Percentiles rank a stretch among this genome's conserved stretches.
phyloP scores from a whole-genome alignment of 2,329 filamentous ascomycete species.

The Monilinia laxa region DNA sequence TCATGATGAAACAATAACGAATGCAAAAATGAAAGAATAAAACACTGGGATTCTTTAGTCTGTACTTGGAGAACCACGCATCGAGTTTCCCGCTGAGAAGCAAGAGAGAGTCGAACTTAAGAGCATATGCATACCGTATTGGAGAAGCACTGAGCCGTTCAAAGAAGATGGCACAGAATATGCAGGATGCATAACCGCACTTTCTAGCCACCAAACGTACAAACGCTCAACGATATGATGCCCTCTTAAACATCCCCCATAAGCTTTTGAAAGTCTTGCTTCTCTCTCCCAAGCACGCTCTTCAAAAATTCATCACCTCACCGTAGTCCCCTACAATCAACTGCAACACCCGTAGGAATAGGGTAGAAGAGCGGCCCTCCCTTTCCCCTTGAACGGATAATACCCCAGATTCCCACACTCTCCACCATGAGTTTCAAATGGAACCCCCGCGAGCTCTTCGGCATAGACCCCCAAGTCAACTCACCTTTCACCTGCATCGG shows the following conservation, averaged over 20 bases:
- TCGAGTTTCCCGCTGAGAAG: too few relatives aligned
- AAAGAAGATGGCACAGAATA: background rate
- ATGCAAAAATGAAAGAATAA: too few relatives aligned
- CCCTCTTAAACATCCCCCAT: rapidly evolving
- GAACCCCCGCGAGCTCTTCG: background rate
- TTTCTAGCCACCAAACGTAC: background rate
- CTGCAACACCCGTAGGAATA: too few relatives aligned
- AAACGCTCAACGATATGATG: background rate
- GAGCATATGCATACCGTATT: background rate
- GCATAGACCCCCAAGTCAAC: background rate
- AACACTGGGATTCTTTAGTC: too few relatives aligned
- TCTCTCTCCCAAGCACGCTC: background rate
- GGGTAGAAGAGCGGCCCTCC: too few relatives aligned
- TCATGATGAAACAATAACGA: too few relatives aligned
- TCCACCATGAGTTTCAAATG: background rate
- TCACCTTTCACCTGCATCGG: background rate
- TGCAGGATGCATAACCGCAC: background rate
- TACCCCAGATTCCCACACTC: too few relatives aligned
- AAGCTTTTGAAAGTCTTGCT: too few relatives aligned
- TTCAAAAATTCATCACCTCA: background rate
- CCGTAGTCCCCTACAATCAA: background rate
- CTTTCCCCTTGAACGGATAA: background rate
- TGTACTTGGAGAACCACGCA: too few relatives aligned
- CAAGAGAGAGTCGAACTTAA: background rate
- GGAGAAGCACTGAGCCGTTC: too few relatives aligned